Percentiles rank a stretch among this genome's conserved stretches.
Evolutionary conservation across 345 rosid genomes (phyloP).

Genomic region (Carallia brachiata): DNA sequence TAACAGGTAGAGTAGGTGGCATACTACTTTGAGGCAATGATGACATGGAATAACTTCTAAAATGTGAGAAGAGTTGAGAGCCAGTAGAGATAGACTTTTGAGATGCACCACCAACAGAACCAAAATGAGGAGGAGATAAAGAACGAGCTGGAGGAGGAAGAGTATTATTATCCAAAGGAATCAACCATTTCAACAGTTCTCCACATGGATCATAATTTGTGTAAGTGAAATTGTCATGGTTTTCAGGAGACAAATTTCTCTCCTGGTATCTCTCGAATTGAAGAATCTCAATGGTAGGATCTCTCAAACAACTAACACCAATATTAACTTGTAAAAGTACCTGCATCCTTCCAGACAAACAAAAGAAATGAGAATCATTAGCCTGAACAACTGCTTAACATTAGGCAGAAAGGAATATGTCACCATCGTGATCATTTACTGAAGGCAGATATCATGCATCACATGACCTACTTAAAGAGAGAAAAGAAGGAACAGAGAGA

Average conservation of each 20-base stretch:
- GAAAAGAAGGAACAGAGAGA: too few relatives aligned
- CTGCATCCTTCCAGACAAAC: slow-evolving; percentile 97
- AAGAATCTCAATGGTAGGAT: slow-evolving; percentile 90
- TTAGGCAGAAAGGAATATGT: not conserved
- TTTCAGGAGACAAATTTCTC: slow-evolving; percentile 32
- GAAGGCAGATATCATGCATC: not conserved
- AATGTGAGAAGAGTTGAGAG: slow-evolving; percentile 85
- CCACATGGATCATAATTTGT: slow-evolving; percentile 62
- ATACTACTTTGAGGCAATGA: slow-evolving; percentile 75
- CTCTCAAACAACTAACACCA: slow-evolving; percentile 60
- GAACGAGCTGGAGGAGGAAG: slow-evolving; percentile 54
- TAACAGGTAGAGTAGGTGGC: slow-evolving; percentile 53
- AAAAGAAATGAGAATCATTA: slow-evolving; percentile 47
- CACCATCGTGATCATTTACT: not conserved
- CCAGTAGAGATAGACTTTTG: slow-evolving; percentile 64
- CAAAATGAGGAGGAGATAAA: slow-evolving; percentile 53
- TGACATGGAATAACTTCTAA: slow-evolving; percentile 98
- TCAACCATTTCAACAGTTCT: slow-evolving; percentile 86
- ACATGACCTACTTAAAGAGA: too few relatives aligned
- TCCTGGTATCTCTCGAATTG: slow-evolving; percentile 86
- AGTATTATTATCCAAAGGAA: slow-evolving; percentile 82
- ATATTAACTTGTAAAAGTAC: slow-evolving; percentile 85
- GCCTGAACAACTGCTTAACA: slow-evolving; percentile 1
- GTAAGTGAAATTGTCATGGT: slow-evolving; percentile 34
- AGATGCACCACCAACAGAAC: slow-evolving; percentile 48